These are phyloP conservation scores for Ophiostoma himal-ulmi DNA, from an alignment of 2,329 filamentous ascomycete genomes.

Conservation along the genomic window DNA sequence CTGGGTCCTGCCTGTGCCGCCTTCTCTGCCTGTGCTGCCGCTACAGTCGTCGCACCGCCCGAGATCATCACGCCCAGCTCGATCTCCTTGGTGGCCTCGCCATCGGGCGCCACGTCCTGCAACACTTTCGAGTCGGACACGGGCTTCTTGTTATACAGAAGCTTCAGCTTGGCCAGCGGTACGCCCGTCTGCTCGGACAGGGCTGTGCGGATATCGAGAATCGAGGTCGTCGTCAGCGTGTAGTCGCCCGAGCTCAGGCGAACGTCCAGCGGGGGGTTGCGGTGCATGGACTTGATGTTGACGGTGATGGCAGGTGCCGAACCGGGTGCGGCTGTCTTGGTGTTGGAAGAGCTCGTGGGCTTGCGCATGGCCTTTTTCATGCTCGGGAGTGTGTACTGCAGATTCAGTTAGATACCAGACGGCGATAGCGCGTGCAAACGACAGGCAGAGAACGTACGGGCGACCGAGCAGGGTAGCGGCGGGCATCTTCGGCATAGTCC, in stretches of 20 bases:
- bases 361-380: slow-evolving; percentile 54
- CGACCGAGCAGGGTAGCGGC: slow-evolving; percentile 66
- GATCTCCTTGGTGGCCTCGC: slow-evolving; percentile 33
- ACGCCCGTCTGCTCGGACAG: slow-evolving; percentile 60
- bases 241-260: slow-evolving; percentile 43
- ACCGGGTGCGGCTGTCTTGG: slow-evolving; percentile 41
- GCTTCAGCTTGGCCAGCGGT: slow-evolving; percentile 71
- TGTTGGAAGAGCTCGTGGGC: slow-evolving; percentile 35
- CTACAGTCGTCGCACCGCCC: slow-evolving; percentile 54
- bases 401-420: neutral
- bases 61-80: slow-evolving; percentile 88
- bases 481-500: slow-evolving; percentile 85
- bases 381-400: slow-evolving; percentile 67
- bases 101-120: slow-evolving; percentile 52
- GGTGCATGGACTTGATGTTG: slow-evolving; percentile 63
- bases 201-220: slow-evolving; percentile 70
- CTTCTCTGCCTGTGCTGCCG: slow-evolving; percentile 26
- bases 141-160: slow-evolving; percentile 84
- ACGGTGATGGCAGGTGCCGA: slow-evolving; percentile 52
- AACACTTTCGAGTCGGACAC: slow-evolving; percentile 70
- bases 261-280: slow-evolving; percentile 63
- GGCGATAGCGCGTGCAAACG: neutral
- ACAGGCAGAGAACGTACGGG: slow-evolving; percentile 54
- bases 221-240: slow-evolving; percentile 61
- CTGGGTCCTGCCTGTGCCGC: slow-evolving; percentile 5